A percentile compares a stretch with the other conserved stretches of the same genome.
phyloP scores from a whole-genome alignment of 2,329 filamentous ascomycete species.

The Hymenoscyphus infarciens region DNA sequence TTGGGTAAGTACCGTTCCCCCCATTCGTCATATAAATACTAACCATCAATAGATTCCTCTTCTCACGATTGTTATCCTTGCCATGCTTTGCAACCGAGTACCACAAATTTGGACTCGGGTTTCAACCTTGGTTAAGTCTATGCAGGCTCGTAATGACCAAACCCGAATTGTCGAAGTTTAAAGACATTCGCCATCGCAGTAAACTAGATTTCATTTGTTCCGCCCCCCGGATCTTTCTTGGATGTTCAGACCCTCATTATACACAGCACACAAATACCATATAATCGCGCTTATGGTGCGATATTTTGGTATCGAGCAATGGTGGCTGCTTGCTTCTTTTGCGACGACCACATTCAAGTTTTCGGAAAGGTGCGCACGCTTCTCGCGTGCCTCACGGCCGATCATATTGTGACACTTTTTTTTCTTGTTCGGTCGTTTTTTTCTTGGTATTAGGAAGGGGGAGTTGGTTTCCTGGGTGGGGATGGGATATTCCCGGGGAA shows the following conservation, averaged over 20 bases:
- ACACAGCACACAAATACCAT: neutral
- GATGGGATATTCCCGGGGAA: neutral
- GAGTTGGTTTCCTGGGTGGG: neutral
- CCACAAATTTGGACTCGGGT: constrained; percentile 42
- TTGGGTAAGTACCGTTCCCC: constrained; percentile 49
- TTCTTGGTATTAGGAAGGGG: neutral
- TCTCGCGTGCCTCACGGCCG: neutral
- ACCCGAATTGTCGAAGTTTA: constrained; percentile 31
- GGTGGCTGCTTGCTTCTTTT: neutral
- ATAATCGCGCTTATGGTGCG: neutral
- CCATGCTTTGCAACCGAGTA: constrained; percentile 49
- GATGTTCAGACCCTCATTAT: neutral
- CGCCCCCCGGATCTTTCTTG: neutral
- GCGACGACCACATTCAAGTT: neutral
- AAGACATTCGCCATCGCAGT: neutral
- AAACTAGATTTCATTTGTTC: neutral
- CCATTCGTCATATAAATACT: constrained; percentile 3
- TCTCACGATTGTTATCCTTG: constrained; percentile 46
- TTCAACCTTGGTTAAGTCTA: constrained; percentile 20
- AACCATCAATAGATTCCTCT: constrained; percentile 46
- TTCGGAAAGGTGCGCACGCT: neutral
- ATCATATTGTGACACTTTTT: neutral
- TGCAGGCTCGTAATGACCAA: constrained; percentile 18
- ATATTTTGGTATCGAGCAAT: neutral
- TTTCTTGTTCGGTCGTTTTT: neutral